phyloP scores from a whole-genome alignment of 2,329 filamentous ascomycete species.

The Curvularia sp. region DNA sequence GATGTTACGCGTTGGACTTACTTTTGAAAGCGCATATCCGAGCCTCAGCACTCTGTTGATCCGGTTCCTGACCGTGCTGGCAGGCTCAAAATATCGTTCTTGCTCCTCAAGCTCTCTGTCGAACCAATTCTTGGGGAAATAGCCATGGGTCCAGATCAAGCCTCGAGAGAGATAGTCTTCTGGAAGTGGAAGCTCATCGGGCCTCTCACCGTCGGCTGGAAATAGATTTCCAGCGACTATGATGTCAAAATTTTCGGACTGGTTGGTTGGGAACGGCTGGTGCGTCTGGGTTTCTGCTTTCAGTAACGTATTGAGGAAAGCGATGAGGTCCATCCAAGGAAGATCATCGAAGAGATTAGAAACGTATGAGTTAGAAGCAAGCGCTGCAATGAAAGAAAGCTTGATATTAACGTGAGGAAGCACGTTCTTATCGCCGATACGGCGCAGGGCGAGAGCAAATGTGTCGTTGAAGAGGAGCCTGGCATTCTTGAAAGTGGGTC shows the following conservation, averaged over 20 bases:
- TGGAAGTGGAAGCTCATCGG: slow-evolving; percentile 63
- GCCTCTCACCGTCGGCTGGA: slow-evolving; percentile 50
- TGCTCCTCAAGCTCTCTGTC: slow-evolving; percentile 69
- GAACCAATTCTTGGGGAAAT: slow-evolving; percentile 68
- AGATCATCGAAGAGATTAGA: slow-evolving; percentile 45
- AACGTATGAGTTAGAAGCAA: slow-evolving; percentile 48
- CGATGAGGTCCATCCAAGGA: slow-evolving; percentile 62
- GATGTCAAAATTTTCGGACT: slow-evolving; percentile 42
- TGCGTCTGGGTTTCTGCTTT: slow-evolving; percentile 41
- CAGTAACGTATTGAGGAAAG: slow-evolving; percentile 62
- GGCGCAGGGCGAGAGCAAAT: slow-evolving; percentile 57
- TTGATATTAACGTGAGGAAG: slow-evolving; percentile 69
- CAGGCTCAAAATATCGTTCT: slow-evolving; percentile 68
- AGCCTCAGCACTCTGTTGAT: slow-evolving; percentile 67
- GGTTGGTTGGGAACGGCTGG: slow-evolving; percentile 7
- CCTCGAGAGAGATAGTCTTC: slow-evolving; percentile 74
- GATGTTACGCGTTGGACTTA: slow-evolving; percentile 23
- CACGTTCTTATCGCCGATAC: slow-evolving; percentile 65
- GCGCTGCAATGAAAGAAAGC: slow-evolving; percentile 64
- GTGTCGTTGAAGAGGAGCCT: slow-evolving; percentile 55
- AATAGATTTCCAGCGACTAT: slow-evolving; percentile 51
- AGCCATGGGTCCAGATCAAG: slow-evolving; percentile 65
- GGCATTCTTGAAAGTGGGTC: slow-evolving; percentile 38
- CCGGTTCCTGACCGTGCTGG: slow-evolving; percentile 65
- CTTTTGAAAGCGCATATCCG: slow-evolving; percentile 55